Conservation (phyloP, 2,329 filamentous ascomycete species). For the Verticillium longisporum region DNA sequence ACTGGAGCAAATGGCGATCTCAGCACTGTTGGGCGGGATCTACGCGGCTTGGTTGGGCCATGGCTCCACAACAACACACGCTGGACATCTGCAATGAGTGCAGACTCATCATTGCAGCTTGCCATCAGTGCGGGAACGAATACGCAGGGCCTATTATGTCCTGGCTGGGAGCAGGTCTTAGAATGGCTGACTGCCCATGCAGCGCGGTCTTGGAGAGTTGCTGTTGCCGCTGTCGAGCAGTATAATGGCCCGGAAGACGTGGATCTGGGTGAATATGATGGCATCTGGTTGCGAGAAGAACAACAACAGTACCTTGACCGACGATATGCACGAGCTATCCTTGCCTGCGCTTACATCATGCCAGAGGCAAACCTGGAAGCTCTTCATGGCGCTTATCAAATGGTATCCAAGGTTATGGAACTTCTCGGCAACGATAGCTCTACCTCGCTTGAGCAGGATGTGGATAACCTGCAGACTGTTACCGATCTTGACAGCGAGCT, state of each 20-base stretch:
- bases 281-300: conserved; percentile 52
- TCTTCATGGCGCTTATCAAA: conserved; percentile 51
- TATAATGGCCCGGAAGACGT: conserved; percentile 70
- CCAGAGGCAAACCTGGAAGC: conserved; percentile 51
- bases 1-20: conserved; percentile 37
- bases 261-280: conserved; percentile 56
- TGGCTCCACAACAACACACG: conserved; percentile 64
- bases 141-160: conserved; percentile 28
- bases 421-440: conserved; percentile 55
- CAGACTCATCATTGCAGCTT: conserved; percentile 12
- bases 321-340: conserved; percentile 59
- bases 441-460: conserved; percentile 41
- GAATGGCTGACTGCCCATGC: conserved; percentile 60
- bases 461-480: conserved; percentile 32
- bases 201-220: conserved; percentile 51
- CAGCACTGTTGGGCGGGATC: conserved; percentile 50
- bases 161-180: conserved; percentile 64
- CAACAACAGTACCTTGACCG: conserved; percentile 52
- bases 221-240: conserved; percentile 56
- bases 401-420: conserved; percentile 51
- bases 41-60: conserved; percentile 62
- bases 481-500: conserved; percentile 20
- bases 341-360: conserved; percentile 64
- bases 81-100: conserved; percentile 35
- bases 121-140: conserved; percentile 12